phyloP scores from a whole-genome alignment of 805 yeast species.

The Candida namnaoensis region DNA sequence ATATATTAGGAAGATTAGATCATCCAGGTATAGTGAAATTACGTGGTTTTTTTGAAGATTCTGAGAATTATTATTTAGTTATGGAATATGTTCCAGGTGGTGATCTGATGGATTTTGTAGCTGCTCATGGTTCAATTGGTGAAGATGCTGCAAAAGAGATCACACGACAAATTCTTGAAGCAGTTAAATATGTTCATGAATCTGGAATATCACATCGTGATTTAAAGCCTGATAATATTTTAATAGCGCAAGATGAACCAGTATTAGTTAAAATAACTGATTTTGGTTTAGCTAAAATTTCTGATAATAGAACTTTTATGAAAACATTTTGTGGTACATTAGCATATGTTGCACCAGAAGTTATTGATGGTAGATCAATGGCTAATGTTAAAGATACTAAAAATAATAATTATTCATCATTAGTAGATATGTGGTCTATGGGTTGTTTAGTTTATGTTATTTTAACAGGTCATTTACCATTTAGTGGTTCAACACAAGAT shows the following conservation, averaged over 20 bases:
- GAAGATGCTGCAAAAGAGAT: constrained; percentile 88
- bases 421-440: constrained; percentile 96
- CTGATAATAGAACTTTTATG: constrained; percentile 77
- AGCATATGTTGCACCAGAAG: constrained; percentile 97
- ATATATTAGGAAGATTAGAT: constrained; percentile 64
- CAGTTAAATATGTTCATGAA: constrained; percentile 80
- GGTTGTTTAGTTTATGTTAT: constrained; percentile 93
- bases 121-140: constrained; percentile 84
- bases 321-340: constrained; percentile 96
- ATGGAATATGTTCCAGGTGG: constrained; percentile 98
- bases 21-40: constrained; percentile 83
- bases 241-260: constrained; percentile 87
- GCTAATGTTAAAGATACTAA: constrained; percentile 15
- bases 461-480: constrained; percentile 88
- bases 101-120: constrained; percentile 95
- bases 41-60: constrained; percentile 80
- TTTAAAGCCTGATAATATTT: constrained; percentile 90
- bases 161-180: constrained; percentile 73
- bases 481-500: constrained; percentile 87
- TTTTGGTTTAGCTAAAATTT: constrained; percentile 90
- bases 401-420: constrained; percentile 53
- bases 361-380: constrained; percentile 35
- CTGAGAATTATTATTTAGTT: constrained; percentile 71
- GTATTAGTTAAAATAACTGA: constrained; percentile 90
- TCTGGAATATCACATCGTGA: constrained; percentile 95